Evolutionary conservation across 805 yeast species (phyloP).

Genomic region (Nakazawaea populi): DNA sequence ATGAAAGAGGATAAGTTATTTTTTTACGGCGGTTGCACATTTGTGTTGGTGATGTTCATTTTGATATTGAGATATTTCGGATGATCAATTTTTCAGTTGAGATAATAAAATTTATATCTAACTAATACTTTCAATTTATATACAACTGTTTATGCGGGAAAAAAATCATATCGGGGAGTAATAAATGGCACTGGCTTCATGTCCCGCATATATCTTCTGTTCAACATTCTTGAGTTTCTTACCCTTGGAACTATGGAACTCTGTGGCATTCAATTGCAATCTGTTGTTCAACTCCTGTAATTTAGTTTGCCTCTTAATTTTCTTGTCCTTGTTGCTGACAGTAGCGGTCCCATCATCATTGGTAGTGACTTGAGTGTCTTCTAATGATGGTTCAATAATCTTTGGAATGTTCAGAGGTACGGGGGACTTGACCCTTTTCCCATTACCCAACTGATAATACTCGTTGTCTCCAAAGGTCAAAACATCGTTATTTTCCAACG

Average conservation of each 20-base stretch:
- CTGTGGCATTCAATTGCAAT: conserved; percentile 31
- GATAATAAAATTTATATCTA: not conserved
- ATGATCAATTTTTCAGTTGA: conserved; percentile 18
- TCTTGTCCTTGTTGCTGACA: conserved; percentile 10
- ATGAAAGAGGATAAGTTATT: conserved; percentile 83
- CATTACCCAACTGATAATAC: conserved; percentile 79
- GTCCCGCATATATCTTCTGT: conserved; percentile 62
- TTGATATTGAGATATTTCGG: conserved; percentile 61
- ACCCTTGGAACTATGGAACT: conserved; percentile 20
- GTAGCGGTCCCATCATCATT: not conserved
- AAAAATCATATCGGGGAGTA: conserved; percentile 27
- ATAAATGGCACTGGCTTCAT: conserved; percentile 54
- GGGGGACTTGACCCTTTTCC: conserved; percentile 56
- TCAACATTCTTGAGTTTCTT: conserved; percentile 25
- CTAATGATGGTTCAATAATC: conserved; percentile 45
- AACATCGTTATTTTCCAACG: conserved; percentile 58
- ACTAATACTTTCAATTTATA: not conserved
- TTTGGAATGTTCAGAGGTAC: conserved; percentile 50
- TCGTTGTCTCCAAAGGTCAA: conserved; percentile 82
- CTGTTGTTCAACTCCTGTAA: conserved; percentile 33
- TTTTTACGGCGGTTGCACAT: conserved; percentile 67
- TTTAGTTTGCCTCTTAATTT: conserved; percentile 19
- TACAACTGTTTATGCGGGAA: not conserved
- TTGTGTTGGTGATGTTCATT: conserved; percentile 63
- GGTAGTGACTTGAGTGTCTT: conserved; percentile 15